Base-by-base conservation (phyloP, 345 rosid genomes). In the Nephelium lappaceum region DNA sequence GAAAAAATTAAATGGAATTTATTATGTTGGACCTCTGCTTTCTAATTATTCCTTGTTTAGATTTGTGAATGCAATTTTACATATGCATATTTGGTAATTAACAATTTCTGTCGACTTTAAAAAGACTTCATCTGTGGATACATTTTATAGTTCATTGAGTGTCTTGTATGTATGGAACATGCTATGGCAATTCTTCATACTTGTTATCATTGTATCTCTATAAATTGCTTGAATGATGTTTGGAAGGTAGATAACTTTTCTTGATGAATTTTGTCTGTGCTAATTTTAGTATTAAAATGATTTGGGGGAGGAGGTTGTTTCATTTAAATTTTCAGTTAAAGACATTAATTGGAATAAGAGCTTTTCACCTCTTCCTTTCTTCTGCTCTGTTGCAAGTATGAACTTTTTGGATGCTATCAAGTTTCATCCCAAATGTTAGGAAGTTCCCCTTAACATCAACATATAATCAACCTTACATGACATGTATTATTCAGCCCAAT, bases 401-500 rank as follows among this genome's bases (percentile, higher is more conserved):
- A 27, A 42, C 38, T 27, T 64, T 64, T 64, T 27, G 23, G 4
- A 75, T 75, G 45, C 41, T 39, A 7, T 27, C 41, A 9, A 42
- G 67, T 72, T 58, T 73, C 14, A 16, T 23, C 31, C 8, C 23
- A 73, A 39, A 73, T 6, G 21, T 41, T 61, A 42, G 19, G 69
- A 43, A 74, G 58, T 74, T 70, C 41, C 60, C 21, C n/a, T 47
- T 23, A 49, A 12, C 65, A 27, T 57, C 66, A 57, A 36, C 5
- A 15, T 23, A 51, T 36, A 72, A 38, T 16, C 51, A 73, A 21
- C 68, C n/a, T 41, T 43, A 43, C 77, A 43, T 74, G 51, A 36
- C 47, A 57, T 39, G 42, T 39, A 47, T 6, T 61, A 25, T 25
- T 23, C 10, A 24, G 68, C 42, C 21, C 24, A 4, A 0, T n/a